Evolutionary conservation across 2,329 filamentous ascomycete species (phyloP), one percentile per base, ranked within the genome.

Genomic region (Dactylellina drechsleri): DNA sequence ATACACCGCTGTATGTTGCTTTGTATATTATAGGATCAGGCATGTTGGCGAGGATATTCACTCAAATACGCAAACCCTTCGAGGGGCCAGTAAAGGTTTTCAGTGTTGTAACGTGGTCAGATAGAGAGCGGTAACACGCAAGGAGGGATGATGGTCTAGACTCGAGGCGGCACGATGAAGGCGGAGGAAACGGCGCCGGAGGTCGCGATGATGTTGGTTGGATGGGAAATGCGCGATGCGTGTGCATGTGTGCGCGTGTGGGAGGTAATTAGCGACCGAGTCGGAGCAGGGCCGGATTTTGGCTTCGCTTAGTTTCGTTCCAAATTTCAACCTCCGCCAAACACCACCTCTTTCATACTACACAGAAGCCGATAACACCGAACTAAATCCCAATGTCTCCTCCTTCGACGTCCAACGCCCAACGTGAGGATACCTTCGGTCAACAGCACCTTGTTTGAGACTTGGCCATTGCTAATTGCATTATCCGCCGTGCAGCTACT

Each of bases 1-100:
- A 47, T 67, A 90, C 88, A 81, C 88, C 88, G 82, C 88, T 90
- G 80, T 90, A 90, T 18, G 88, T 90, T 77, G 88, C 88, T 82
- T 87, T 89, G 82, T 89, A 90, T 74, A 90, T 86, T 80, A 87
- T 78, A 73, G 57, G 72, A 40, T 75, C 67, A 15, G 64, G 73
- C 76, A 77, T 77, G 20, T 57, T 64, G 70, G 28, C 15, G 26
- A 56, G 40, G 16, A 41, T 15, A 36, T 23, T 16, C 20, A 43
- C 31, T 47, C n/a, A 4, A 23, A 13, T 8, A 36, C 31, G 31
- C 31, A 7, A 36, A 3, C 10, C 31, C 6, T 36, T 36, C 31
- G 6, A 36, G 10, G 6, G 31, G 31, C 31, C 10, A 7, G 6
- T 3, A 36, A 36, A 10, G 10, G 10, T 36, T 10, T 36, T 36